Conservation (phyloP, 225 moss, liverwort and hornwort species). For the Physcomitrium patens region DNA sequence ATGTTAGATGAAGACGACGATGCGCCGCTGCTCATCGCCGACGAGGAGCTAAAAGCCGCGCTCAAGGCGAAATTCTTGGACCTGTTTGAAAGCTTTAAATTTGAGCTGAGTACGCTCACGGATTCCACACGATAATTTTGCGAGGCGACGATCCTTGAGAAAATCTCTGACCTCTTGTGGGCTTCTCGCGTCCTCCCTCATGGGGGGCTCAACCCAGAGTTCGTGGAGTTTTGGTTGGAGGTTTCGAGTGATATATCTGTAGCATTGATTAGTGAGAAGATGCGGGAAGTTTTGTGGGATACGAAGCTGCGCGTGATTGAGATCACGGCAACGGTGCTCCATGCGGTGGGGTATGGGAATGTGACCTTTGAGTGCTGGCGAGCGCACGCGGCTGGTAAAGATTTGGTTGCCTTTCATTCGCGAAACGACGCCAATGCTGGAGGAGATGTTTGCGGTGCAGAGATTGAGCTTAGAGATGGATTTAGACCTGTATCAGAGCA, state of each 20-base stretch:
- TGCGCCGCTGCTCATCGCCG: slow-evolving; percentile 75
- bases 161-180: slow-evolving; percentile 74
- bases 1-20: slow-evolving; percentile 90
- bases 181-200: slow-evolving; percentile 72
- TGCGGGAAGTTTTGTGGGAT: slow-evolving; percentile 61
- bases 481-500: slow-evolving; percentile 66
- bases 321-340: slow-evolving; percentile 73
- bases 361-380: slow-evolving; percentile 67
- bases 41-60: slow-evolving; percentile 55
- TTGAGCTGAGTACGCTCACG: slow-evolving; percentile 47
- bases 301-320: slow-evolving; percentile 82
- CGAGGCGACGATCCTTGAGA: slow-evolving; percentile 63
- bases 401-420: slow-evolving; percentile 82
- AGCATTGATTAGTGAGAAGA: slow-evolving; percentile 47
- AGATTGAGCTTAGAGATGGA: slow-evolving; percentile 66
- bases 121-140: not conserved
- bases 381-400: slow-evolving; percentile 68
- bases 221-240: slow-evolving; percentile 68
- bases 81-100: slow-evolving; percentile 60
- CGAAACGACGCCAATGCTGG: slow-evolving; percentile 65
- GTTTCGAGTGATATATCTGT: slow-evolving; percentile 52
- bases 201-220: slow-evolving; percentile 57
- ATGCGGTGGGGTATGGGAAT: slow-evolving; percentile 80
- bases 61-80: slow-evolving; percentile 55
- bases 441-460: slow-evolving; percentile 57